Conservation (phyloP, 176 grass and related monocot genomes). For the Elaeis guineensis region DNA sequence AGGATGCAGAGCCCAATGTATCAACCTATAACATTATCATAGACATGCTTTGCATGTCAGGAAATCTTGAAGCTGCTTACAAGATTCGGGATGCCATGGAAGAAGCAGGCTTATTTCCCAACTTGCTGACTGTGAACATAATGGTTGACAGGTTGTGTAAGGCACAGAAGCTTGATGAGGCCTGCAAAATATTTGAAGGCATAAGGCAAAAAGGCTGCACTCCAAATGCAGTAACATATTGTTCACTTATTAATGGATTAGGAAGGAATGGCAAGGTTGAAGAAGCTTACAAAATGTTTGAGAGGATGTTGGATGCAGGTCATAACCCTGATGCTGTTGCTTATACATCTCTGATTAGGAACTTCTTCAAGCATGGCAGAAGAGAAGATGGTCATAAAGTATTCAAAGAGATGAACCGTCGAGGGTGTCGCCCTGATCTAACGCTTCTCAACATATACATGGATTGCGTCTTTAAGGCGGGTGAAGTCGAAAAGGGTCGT, state of each 20-base stretch:
- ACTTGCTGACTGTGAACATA: constrained; percentile 78
- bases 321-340: constrained; percentile 62
- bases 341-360: constrained; percentile 80
- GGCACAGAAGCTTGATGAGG: constrained; percentile 57
- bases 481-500: constrained; percentile 67
- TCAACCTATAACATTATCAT: constrained; percentile 85
- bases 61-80: constrained; percentile 63
- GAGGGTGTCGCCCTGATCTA: constrained; percentile 64
- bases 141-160: constrained; percentile 97
- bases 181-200: constrained; percentile 66
- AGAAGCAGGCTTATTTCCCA: constrained; percentile 60
- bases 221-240: constrained; percentile 67
- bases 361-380: constrained; percentile 82
- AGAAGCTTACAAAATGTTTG: constrained; percentile 74
- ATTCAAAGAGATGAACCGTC: constrained; percentile 77
- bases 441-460: constrained; percentile 91
- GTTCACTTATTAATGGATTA: constrained; percentile 85
- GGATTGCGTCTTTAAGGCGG: constrained; percentile 87
- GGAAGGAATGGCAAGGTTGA: constrained; percentile 83
- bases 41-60: constrained; percentile 65
- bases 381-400: constrained; percentile 98
- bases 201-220: constrained; percentile 57
- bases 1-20: constrained; percentile 69
- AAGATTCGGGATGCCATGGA: constrained; percentile 74
- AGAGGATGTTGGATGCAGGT: constrained; percentile 75